These are phyloP conservation scores for Canavalia gladiata DNA, from an alignment of 306 rosid species.

Conservation along the genomic window DNA sequence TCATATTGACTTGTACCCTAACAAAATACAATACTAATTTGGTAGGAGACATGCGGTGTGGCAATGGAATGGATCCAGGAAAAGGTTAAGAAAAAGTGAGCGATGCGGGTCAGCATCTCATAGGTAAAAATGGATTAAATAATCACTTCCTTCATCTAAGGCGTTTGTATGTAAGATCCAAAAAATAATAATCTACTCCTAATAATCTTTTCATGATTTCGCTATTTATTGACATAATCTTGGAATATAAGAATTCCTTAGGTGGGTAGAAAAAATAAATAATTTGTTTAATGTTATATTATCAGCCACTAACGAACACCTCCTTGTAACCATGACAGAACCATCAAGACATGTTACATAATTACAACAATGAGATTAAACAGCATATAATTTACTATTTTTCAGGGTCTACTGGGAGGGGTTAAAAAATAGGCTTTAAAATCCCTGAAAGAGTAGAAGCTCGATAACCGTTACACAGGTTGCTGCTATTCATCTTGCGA, in stretches of 20 bases:
- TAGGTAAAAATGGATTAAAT: too few relatives aligned
- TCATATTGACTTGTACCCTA: too few relatives aligned
- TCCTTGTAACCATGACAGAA: background rate
- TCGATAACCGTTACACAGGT: background rate
- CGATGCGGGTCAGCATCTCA: too few relatives aligned
- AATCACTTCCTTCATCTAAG: background rate
- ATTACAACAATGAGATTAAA: conserved; percentile 14
- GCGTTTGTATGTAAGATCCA: background rate
- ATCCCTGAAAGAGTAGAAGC: conserved; percentile 25
- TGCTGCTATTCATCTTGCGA: conserved; percentile 13
- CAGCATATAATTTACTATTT: background rate
- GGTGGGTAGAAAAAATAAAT: too few relatives aligned
- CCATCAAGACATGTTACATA: background rate
- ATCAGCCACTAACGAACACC: background rate
- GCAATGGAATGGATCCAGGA: too few relatives aligned
- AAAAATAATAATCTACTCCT: background rate
- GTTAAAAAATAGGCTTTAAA: background rate
- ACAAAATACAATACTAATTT: too few relatives aligned
- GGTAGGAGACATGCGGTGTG: too few relatives aligned
- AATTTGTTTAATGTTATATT: background rate
- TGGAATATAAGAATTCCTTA: too few relatives aligned
- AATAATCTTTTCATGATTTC: background rate
- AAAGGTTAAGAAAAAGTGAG: too few relatives aligned
- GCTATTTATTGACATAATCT: background rate
- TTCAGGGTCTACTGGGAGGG: background rate